phyloP scores from a whole-genome alignment of 805 yeast species.

The Sungouiella thailandica region DNA sequence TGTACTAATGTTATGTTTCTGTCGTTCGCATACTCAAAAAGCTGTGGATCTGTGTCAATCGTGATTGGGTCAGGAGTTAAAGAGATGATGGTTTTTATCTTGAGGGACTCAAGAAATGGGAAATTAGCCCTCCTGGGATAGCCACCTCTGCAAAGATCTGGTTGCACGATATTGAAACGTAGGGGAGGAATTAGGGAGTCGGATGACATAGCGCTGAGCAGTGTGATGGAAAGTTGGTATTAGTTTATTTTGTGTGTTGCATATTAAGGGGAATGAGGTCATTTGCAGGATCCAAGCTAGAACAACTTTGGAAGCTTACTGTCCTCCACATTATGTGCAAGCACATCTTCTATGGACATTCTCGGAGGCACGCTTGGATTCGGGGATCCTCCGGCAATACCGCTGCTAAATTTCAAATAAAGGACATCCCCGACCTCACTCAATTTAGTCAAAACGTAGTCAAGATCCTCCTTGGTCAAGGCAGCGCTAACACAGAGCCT shows the following conservation, averaged over 20 bases:
- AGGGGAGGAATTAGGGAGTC: conserved; percentile 64
- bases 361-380: conserved; percentile 56
- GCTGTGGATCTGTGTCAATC: conserved; percentile 43
- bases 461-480: conserved; percentile 90
- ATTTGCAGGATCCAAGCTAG: neutral
- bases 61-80: conserved; percentile 74
- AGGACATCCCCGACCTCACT: conserved; percentile 75
- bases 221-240: neutral
- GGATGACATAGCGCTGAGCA: neutral
- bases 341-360: conserved; percentile 74
- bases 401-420: conserved; percentile 72
- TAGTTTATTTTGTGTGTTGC: neutral
- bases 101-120: conserved; percentile 59
- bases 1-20: conserved; percentile 63
- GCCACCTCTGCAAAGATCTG: conserved; percentile 74
- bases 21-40: conserved; percentile 47
- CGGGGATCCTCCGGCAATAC: conserved; percentile 67
- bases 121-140: conserved; percentile 76
- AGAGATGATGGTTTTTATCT: conserved; percentile 68
- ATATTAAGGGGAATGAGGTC: neutral
- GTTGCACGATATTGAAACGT: conserved; percentile 66
- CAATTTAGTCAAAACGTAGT: conserved; percentile 63
- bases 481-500: conserved; percentile 92
- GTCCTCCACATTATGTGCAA: conserved; percentile 68
- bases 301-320: conserved; percentile 26